Conservation (phyloP, 2,329 filamentous ascomycete species). For the Phialocephala sp. region DNA sequence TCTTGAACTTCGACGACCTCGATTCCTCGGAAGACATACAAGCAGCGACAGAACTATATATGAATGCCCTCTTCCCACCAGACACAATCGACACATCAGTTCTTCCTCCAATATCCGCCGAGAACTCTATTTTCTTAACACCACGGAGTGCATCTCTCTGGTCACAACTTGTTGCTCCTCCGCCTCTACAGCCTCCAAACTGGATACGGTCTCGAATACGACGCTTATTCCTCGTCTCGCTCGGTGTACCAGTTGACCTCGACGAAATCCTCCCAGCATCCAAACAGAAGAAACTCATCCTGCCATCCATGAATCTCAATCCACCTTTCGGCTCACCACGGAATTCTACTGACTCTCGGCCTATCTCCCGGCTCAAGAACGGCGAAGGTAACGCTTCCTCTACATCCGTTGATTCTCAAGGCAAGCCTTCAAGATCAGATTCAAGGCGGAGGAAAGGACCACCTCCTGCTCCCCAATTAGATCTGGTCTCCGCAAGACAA, state of each 20-base stretch:
- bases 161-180: conserved; percentile 94
- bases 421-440: conserved; percentile 53
- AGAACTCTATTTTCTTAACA: conserved; percentile 75
- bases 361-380: conserved; percentile 39
- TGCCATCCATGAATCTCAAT: conserved; percentile 73
- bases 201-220: conserved; percentile 97
- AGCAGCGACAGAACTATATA: conserved; percentile 66
- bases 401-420: conserved; percentile 64
- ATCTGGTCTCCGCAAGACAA: conserved; percentile 78
- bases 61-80: conserved; percentile 69
- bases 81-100: conserved; percentile 58
- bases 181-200: conserved; percentile 92
- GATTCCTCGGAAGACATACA: conserved; percentile 63
- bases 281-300: conserved; percentile 95
- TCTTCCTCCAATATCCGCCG: conserved; percentile 50
- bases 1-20: conserved; percentile 71
- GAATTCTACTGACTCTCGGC: conserved; percentile 58
- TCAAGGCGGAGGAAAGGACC: conserved; percentile 58
- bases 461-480: conserved; percentile 74
- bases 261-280: conserved; percentile 97
- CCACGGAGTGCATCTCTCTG: conserved; percentile 89
- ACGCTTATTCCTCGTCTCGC: conserved; percentile 90
- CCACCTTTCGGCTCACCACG: conserved; percentile 57
- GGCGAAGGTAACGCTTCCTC: conserved; percentile 58
- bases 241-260: conserved; percentile 93